Conservation (phyloP, 177 flowering plant species). For the Vitis hybrid region DNA sequence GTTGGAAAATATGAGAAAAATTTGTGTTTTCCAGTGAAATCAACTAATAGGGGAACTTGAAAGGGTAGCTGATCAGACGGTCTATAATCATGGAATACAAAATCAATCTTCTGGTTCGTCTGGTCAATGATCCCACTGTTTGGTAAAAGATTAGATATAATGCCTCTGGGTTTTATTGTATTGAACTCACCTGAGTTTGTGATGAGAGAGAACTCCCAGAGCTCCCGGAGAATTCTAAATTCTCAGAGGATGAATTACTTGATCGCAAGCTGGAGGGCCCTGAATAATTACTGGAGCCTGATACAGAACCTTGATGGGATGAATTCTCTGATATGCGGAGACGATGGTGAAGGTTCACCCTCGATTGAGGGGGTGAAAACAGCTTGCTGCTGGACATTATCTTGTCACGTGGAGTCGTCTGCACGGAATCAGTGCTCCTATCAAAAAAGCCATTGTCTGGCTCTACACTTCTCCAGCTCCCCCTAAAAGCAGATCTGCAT, state of each 20-base stretch:
- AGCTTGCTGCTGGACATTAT: slow-evolving; percentile 1
- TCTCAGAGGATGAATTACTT: slow-evolving; percentile 17
- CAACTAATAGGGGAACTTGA: no score
- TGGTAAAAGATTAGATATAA: not conserved
- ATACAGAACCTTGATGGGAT: slow-evolving; percentile 3
- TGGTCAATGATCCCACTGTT: not conserved
- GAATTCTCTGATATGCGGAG: slow-evolving; percentile 6
- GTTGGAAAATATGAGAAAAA: no score
- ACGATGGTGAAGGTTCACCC: slow-evolving; percentile 1
- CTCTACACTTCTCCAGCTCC: slow-evolving; percentile 23
- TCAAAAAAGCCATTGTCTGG: slow-evolving; percentile 9
- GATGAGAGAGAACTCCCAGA: slow-evolving; percentile 19
- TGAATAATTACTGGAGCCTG: slow-evolving; percentile 22
- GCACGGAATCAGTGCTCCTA: slow-evolving; percentile 10
- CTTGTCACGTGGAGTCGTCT: not conserved
- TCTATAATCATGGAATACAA: not conserved
- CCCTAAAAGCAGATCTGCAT: slow-evolving; percentile 5
- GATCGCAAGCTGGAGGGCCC: slow-evolving; percentile 22
- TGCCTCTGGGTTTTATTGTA: not conserved
- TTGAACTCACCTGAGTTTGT: slow-evolving; percentile 31
- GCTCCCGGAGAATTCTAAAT: slow-evolving; percentile 18
- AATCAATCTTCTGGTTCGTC: not conserved
- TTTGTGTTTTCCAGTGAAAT: no score
- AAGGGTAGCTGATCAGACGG: no score
- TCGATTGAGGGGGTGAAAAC: not conserved